Conservation (phyloP, 192 early-diverging fungal genomes). For the Linnemannia schmuckeri region DNA sequence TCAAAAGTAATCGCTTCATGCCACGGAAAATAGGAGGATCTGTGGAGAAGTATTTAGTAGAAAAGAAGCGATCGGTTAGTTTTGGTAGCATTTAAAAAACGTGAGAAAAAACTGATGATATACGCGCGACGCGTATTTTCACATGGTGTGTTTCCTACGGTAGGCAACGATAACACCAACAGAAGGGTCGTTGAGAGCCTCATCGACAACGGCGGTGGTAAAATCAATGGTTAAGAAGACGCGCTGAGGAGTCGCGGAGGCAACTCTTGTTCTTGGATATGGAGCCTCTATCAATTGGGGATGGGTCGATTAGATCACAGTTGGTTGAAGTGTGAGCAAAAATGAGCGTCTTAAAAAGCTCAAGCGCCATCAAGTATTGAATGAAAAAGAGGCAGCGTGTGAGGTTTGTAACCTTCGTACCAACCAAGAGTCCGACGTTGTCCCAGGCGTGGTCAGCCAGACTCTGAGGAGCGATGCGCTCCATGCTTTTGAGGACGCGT, state of each 20-base stretch:
- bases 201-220: slow-evolving; percentile 80
- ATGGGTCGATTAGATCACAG: not conserved
- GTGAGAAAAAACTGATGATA: not conserved
- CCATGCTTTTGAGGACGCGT: slow-evolving; percentile 75
- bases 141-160: slow-evolving; percentile 49
- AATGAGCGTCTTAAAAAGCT: not conserved
- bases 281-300: slow-evolving; percentile 76
- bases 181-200: slow-evolving; percentile 77
- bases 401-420: slow-evolving; percentile 28
- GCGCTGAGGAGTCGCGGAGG: slow-evolving; percentile 64
- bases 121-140: not conserved
- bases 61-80: not conserved
- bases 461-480: slow-evolving; percentile 87
- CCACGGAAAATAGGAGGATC: slow-evolving; percentile 91
- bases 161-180: slow-evolving; percentile 94
- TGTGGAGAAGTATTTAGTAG: not conserved
- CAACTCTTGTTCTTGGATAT: slow-evolving; percentile 68
- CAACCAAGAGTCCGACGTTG: slow-evolving; percentile 92
- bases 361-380: slow-evolving; percentile 3
- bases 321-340: not conserved
- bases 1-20: slow-evolving; percentile 81
- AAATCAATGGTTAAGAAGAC: slow-evolving; percentile 96
- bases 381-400: not conserved
- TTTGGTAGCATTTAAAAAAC: not conserved
- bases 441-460: slow-evolving; percentile 90